A percentile compares a stretch with the other conserved stretches of the same genome.
Conservation (phyloP, 129 eudicot species). For the Smallanthus sonchifolius region DNA sequence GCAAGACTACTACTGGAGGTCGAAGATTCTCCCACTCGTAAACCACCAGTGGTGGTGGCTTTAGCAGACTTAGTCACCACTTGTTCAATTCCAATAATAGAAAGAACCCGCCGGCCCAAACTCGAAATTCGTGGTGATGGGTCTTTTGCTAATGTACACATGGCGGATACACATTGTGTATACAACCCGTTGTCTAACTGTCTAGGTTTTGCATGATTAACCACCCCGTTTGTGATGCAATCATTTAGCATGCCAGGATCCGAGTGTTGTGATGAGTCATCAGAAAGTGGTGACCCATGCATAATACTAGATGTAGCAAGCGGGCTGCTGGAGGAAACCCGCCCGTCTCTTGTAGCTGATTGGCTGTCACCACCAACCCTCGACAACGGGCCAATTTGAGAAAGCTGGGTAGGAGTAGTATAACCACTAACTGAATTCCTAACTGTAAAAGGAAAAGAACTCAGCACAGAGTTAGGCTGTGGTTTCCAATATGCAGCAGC, state of each 20-base stretch:
- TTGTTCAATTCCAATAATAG: constrained; percentile 89
- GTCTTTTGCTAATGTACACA: constrained; percentile 90
- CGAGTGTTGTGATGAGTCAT: constrained; percentile 89
- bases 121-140: constrained; percentile 82
- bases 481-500: constrained; percentile 91
- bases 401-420: constrained; percentile 66
- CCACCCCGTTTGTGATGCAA: constrained; percentile 50
- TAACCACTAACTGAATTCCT: constrained; percentile 70
- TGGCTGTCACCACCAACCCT: constrained; percentile 68
- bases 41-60: constrained; percentile 33
- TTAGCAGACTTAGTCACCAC: constrained; percentile 67
- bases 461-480: constrained; percentile 63
- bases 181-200: constrained; percentile 73
- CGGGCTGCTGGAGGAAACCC: constrained; percentile 85
- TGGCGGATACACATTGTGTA: constrained; percentile 83
- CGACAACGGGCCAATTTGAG: constrained; percentile 66
- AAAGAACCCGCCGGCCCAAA: constrained; percentile 76
- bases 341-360: constrained; percentile 46
- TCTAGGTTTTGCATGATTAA: constrained; percentile 54
- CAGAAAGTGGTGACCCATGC: constrained; percentile 97
- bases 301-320: constrained; percentile 74
- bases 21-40: constrained; percentile 53
- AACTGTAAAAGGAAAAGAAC: constrained; percentile 54
- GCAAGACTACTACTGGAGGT: constrained; percentile 44
- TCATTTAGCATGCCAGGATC: constrained; percentile 78